Percentiles rank a stretch among this genome's conserved stretches.
Evolutionary conservation across 371 early-diverging fungal species (phyloP).

Genomic region (Parasitella parasitica): DNA sequence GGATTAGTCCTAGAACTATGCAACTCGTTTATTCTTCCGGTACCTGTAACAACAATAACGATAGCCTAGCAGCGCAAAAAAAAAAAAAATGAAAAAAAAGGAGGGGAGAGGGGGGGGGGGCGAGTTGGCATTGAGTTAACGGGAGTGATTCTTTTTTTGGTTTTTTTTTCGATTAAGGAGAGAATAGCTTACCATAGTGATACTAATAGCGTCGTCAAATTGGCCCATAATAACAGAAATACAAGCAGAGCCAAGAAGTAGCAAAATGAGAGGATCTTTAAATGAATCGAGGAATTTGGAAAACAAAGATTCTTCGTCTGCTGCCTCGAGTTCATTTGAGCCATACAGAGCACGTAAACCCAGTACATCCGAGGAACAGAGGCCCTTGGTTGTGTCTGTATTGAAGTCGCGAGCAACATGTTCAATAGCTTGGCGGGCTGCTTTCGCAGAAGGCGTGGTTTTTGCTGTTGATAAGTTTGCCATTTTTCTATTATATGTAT

Average conservation of each 20-base stretch:
- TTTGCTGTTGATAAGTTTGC: constrained; percentile 11
- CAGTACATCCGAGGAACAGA: constrained; percentile 48
- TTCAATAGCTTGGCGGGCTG: constrained; percentile 57
- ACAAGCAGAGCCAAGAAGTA: constrained; percentile 85
- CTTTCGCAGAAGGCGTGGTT: constrained; percentile 54
- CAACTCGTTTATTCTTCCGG: background rate
- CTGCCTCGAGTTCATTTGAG: constrained; percentile 47
- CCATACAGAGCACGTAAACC: constrained; percentile 64
- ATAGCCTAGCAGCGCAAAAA: constrained; percentile 63
- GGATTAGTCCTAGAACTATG: background rate
- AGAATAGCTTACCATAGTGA: constrained; percentile 70
- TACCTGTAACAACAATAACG: constrained; percentile 85
- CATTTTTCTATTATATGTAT: background rate
- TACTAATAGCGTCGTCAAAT: constrained; percentile 91
- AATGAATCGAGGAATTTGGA: constrained; percentile 45
- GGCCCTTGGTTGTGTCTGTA: constrained; percentile 51
- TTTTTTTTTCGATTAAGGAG: background rate
- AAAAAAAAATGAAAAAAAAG: no score
- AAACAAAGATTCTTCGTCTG: constrained; percentile 44
- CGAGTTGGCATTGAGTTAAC: background rate
- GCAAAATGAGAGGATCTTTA: constrained; percentile 74
- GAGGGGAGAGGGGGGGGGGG: background rate
- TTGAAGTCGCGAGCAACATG: constrained; percentile 56
- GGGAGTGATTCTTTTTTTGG: no score
- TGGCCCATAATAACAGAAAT: constrained; percentile 88